Evolutionary conservation across 176 grass and related monocot genomes (phyloP).

Genomic region (Cenchrus purpureus): DNA sequence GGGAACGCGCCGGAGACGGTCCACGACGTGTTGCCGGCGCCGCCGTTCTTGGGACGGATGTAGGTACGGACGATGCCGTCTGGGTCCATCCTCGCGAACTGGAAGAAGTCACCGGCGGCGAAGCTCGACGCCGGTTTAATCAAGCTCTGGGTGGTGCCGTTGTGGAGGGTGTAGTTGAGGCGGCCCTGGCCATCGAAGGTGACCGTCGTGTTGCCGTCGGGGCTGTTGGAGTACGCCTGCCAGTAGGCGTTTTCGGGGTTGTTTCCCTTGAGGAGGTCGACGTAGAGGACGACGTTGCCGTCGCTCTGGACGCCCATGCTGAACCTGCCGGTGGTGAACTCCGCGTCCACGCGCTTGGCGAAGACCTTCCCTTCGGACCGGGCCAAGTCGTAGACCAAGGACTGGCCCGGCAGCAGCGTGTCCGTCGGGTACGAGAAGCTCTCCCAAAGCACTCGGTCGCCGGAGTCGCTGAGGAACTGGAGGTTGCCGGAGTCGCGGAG

Average conservation of each 20-base stretch:
- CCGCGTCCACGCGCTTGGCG: constrained; percentile 28
- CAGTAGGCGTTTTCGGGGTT: constrained; percentile 33
- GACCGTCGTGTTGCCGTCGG: constrained; percentile 2
- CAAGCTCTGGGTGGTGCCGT: neutral
- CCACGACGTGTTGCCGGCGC: neutral
- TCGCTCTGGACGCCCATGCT: constrained; percentile 40
- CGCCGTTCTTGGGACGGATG: neutral
- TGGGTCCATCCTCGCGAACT: constrained; percentile 24
- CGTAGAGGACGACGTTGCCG: constrained; percentile 49
- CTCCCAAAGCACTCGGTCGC: constrained; percentile 26
- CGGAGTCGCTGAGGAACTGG: constrained; percentile 21
- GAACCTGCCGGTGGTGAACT: constrained; percentile 49
- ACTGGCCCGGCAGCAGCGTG: constrained; percentile 44
- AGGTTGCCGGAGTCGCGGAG: constrained; percentile 42
- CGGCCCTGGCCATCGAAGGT: neutral
- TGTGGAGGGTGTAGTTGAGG: constrained; percentile 21
- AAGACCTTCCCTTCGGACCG: constrained; percentile 6
- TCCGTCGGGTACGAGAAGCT: constrained; percentile 38
- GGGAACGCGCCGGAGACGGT: neutral
- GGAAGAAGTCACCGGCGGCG: neutral
- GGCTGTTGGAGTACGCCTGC: neutral
- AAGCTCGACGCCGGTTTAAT: neutral
- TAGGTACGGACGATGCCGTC: constrained; percentile 46
- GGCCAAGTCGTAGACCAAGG: neutral
- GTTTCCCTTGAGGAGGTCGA: neutral